phyloP scores from a whole-genome alignment of 1,284 basidiomycete genomes.

The Sanghuangporus baumii region DNA sequence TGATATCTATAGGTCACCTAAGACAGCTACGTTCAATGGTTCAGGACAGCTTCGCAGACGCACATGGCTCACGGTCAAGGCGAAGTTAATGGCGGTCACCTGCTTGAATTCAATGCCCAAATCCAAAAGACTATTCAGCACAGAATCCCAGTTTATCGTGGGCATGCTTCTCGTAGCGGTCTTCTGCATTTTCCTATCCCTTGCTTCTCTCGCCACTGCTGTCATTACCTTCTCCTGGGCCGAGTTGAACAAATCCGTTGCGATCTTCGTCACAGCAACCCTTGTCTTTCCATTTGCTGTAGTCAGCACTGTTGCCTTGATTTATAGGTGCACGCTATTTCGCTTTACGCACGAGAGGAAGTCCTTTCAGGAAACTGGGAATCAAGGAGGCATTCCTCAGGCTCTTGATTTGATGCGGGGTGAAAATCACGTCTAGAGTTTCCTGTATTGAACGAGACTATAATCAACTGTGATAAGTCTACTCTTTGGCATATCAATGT shows the following conservation, averaged over 20 bases:
- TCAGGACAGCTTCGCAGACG: too few species aligned
- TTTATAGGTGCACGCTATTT: not conserved
- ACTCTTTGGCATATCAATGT: too few species aligned
- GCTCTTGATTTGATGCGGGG: too few species aligned
- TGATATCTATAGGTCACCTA: too few species aligned
- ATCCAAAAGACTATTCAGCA: not conserved
- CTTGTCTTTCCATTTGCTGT: not conserved
- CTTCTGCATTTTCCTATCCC: conserved; percentile 13
- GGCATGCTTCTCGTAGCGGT: not conserved
- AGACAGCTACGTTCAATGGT: too few species aligned
- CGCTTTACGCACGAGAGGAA: not conserved
- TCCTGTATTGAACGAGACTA: too few species aligned
- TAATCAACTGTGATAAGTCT: too few species aligned
- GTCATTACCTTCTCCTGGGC: not conserved
- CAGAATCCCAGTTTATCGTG: not conserved
- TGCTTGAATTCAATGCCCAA: too few species aligned
- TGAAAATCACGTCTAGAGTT: too few species aligned
- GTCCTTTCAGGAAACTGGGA: not conserved
- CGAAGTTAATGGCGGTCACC: too few species aligned
- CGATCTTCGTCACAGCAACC: not conserved
- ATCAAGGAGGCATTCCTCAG: too few species aligned
- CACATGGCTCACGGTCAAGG: too few species aligned
- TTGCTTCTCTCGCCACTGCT: not conserved
- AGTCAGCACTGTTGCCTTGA: not conserved
- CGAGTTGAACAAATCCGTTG: not conserved